Percentiles rank a stretch among this genome's conserved stretches.
Evolutionary conservation across 768 basidiomycete species (phyloP).

Genomic region (Steccherinum ochraceum): DNA sequence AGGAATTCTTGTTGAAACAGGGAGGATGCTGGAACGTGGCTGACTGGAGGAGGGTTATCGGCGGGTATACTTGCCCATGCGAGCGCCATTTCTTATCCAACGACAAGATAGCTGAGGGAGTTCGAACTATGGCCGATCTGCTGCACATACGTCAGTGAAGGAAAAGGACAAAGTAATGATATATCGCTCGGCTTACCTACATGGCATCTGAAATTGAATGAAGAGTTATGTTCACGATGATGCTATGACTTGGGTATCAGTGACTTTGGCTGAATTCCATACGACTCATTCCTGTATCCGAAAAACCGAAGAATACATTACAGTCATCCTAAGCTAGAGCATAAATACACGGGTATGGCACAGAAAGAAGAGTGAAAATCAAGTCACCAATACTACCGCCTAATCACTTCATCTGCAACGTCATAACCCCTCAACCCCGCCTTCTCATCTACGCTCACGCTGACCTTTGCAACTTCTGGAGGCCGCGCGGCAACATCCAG

Average conservation of each 20-base stretch:
- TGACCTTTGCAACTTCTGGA: background rate
- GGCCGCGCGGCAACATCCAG: slow-evolving; percentile 4
- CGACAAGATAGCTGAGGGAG: no score
- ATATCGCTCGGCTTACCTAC: no score
- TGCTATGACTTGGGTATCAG: background rate
- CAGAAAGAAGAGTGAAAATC: background rate
- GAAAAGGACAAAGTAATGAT: no score
- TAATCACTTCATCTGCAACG: background rate
- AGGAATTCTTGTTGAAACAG: no score
- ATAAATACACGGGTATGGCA: background rate
- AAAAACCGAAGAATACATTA: background rate
- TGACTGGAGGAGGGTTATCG: no score
- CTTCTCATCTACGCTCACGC: background rate
- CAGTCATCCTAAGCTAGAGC: background rate
- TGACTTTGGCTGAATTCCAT: background rate
- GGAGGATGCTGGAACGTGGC: no score
- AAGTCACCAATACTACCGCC: background rate
- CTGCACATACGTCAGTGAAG: no score
- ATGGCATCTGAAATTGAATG: no score
- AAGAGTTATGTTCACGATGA: background rate
- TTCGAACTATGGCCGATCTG: no score
- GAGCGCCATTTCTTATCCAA: no score
- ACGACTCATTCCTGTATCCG: background rate
- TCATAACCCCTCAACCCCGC: background rate
- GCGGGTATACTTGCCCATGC: no score